A percentile compares a stretch with the other conserved stretches of the same genome.
Conservation (phyloP, 805 yeast species). For the Yarrowia phangngaensis region DNA sequence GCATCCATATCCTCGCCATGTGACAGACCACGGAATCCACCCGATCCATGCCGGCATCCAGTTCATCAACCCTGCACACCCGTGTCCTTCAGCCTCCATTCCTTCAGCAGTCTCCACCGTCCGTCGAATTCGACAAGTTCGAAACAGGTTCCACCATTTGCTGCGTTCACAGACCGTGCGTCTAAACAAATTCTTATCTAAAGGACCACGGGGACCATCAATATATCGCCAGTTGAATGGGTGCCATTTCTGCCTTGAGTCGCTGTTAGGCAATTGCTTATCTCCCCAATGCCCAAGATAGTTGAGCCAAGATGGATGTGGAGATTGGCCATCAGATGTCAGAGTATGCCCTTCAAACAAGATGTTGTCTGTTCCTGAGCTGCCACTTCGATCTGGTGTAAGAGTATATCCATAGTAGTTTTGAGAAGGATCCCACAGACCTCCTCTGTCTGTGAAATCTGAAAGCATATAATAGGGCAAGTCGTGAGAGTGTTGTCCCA, state of each 20-base stretch:
- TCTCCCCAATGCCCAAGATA: constrained; percentile 92
- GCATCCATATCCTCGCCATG: constrained; percentile 40
- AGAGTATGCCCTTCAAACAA: constrained; percentile 37
- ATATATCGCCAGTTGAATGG: constrained; percentile 87
- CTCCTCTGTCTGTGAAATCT: constrained; percentile 93
- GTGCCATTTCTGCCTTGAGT: constrained; percentile 80
- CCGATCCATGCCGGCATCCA: constrained; percentile 50
- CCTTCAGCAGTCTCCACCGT: constrained; percentile 81
- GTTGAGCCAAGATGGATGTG: constrained; percentile 71
- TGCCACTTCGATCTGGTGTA: constrained; percentile 40
- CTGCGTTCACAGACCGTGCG: constrained; percentile 71
- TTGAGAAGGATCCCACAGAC: constrained; percentile 87
- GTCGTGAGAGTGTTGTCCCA: constrained; percentile 94
- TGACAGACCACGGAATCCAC: constrained; percentile 39
- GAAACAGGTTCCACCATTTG: constrained; percentile 91
- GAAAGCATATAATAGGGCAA: constrained; percentile 85
- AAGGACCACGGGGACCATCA: constrained; percentile 91
- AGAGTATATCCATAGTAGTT: constrained; percentile 79
- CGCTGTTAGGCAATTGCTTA: constrained; percentile 56
- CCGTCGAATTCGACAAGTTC: constrained; percentile 73
- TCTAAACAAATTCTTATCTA: constrained; percentile 69
- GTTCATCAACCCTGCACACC: constrained; percentile 66
- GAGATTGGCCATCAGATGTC: constrained; percentile 43
- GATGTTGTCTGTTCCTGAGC: constrained; percentile 2
- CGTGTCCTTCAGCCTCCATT: constrained; percentile 79